These are phyloP conservation scores for Passiflora organensis DNA, from an alignment of 345 rosid genomes.

Conservation along the genomic window DNA sequence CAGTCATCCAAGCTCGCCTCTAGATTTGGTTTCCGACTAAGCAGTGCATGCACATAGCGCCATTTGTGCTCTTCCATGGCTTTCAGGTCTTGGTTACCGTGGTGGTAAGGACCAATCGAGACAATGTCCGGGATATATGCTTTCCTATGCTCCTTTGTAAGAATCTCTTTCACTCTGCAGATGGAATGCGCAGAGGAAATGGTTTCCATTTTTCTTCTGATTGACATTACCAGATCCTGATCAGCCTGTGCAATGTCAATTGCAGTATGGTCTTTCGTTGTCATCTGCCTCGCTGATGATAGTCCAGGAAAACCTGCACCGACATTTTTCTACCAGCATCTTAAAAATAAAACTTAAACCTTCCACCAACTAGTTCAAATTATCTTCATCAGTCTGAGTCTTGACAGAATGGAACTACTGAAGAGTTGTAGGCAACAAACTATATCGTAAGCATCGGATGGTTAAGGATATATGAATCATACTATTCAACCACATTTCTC, in stretches of 20 bases:
- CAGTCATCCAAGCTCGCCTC: slow-evolving; percentile 35
- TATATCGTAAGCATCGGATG: too few relatives aligned
- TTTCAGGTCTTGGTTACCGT: neutral
- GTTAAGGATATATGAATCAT: too few relatives aligned
- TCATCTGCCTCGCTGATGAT: neutral
- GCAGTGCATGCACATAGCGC: slow-evolving; percentile 42
- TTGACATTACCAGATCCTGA: slow-evolving; percentile 22
- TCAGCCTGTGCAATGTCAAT: slow-evolving; percentile 19
- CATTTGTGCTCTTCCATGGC: slow-evolving; percentile 37
- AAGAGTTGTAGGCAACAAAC: too few relatives aligned
- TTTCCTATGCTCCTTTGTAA: neutral
- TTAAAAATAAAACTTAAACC: too few relatives aligned
- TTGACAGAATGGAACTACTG: too few relatives aligned
- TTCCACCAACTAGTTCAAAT: too few relatives aligned
- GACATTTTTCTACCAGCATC: too few relatives aligned
- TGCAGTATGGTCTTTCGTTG: slow-evolving; percentile 19
- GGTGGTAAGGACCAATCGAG: slow-evolving; percentile 49
- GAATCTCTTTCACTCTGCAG: slow-evolving; percentile 18
- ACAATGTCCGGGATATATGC: slow-evolving; percentile 28
- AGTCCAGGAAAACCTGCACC: slow-evolving; percentile 9
- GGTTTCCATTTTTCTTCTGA: slow-evolving; percentile 34
- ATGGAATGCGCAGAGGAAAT: slow-evolving; percentile 27
- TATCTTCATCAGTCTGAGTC: too few relatives aligned
- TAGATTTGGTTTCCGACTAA: slow-evolving; percentile 28
- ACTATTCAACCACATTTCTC: too few relatives aligned